Percentiles rank a stretch among this genome's conserved stretches.
Conservation (phyloP, 306 rosid genomes). For the Mimosa bimucronata region DNA sequence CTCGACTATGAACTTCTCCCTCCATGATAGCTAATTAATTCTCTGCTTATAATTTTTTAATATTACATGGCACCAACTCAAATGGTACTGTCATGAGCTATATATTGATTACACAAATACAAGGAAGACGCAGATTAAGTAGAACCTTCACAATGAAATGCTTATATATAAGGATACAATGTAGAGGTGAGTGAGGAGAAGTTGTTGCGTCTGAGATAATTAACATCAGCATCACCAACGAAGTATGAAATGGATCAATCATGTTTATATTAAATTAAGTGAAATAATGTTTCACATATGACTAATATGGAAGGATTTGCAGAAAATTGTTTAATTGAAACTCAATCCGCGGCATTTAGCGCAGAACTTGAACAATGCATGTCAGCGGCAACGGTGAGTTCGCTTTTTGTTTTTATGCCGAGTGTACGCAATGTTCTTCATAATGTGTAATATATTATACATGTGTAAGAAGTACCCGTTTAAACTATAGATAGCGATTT, state of each 20-base stretch:
- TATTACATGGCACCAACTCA: neutral
- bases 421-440: neutral
- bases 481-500: too few species aligned
- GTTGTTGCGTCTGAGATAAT: neutral
- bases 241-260: neutral
- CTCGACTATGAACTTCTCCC: neutral
- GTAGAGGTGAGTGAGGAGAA: neutral
- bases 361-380: too few species aligned
- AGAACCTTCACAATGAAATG: neutral
- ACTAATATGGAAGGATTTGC: neutral
- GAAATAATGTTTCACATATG: neutral
- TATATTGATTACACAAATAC: neutral
- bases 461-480: neutral
- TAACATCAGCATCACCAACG: neutral
- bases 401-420: neutral
- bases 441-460: neutral
- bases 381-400: neutral
- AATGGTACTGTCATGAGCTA: neutral
- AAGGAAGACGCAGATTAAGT: neutral
- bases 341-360: neutral
- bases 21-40: neutral
- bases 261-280: neutral
- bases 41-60: neutral
- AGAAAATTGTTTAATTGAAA: neutral
- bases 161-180: neutral